Base-by-base conservation (phyloP, 2,329 filamentous ascomycete species). In the Talaromyces amestolkiae region DNA sequence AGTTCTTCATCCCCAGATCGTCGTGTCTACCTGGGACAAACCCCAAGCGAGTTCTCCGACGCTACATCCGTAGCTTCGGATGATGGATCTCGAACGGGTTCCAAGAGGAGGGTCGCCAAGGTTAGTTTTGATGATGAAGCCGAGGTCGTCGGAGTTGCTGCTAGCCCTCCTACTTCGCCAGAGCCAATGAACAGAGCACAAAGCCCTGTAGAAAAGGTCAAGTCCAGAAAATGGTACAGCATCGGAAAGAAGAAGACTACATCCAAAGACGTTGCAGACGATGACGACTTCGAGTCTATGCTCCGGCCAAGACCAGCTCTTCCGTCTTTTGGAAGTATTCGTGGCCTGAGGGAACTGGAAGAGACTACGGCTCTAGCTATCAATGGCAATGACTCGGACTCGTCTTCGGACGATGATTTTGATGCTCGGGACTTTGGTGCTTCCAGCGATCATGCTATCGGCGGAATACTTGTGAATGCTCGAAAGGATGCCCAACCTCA, bases 41-140 rank as follows among this genome's bases (percentile, higher is more conserved):
- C 81, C 6, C 73, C 80, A 1, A 86, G 84, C 68, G 86, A 87
- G 66, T 76, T 82, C 1, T 88, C 86, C 1, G 86, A 88, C 68
- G 84, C 78, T 0, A 81, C 81, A 3, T 88, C 86, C 6, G 73
- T 77, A 19, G 75, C 74, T 43, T 82, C 81, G 3, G 79, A 81
- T 47, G 81, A 83, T 54, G 78, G 79, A 10, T 70, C 68, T 27
- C 76, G 74, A 41, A 47, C 75, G 17, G 74, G 70, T 22, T 78
- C 78, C 66, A 85, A 82, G 68, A 87, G 84, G 75, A 86, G 84
- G 72, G 76, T 76, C 35, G 81, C 81, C 3, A 81, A 86, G 62
- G 86, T 89, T 61, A 97, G 92, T 78, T 97, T 89, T 69, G 86
- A 88, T 65, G 85, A 87, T 51, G 82, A 83, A 56, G 78, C 83